A percentile compares a stretch with the other conserved stretches of the same genome.
Conservation (phyloP, 2,329 filamentous ascomycete genomes). For the Aspergillus sp. region DNA sequence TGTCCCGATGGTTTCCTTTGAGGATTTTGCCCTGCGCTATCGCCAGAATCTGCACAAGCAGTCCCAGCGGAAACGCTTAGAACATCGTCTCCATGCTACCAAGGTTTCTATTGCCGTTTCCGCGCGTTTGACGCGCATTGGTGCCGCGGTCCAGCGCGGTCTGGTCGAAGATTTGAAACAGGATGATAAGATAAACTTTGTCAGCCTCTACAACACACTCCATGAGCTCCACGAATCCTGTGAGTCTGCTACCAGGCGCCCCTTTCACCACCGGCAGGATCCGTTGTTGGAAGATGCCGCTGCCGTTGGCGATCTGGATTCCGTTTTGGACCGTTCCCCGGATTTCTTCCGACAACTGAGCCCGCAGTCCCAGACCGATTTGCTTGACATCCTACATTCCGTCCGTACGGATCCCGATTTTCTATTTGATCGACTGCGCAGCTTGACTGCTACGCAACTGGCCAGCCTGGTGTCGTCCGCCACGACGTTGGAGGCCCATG, state of each 20-base stretch:
- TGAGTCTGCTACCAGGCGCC: slow-evolving; percentile 26
- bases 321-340: slow-evolving; percentile 23
- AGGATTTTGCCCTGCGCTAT: slow-evolving; percentile 38
- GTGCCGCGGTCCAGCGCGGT: slow-evolving; percentile 36
- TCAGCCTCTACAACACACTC: slow-evolving; percentile 38
- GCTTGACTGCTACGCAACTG: slow-evolving; percentile 68
- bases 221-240: slow-evolving; percentile 40
- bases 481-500: slow-evolving; percentile 70
- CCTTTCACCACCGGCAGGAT: slow-evolving; percentile 30
- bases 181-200: slow-evolving; percentile 40
- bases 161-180: slow-evolving; percentile 41
- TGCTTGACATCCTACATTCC: slow-evolving; percentile 72
- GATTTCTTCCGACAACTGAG: slow-evolving; percentile 60
- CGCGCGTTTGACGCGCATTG: slow-evolving; percentile 36
- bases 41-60: slow-evolving; percentile 38
- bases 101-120: slow-evolving; percentile 39
- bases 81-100: slow-evolving; percentile 34
- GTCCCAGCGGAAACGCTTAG: slow-evolving; percentile 33
- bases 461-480: slow-evolving; percentile 70
- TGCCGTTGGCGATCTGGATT: slow-evolving; percentile 29
- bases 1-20: slow-evolving; percentile 30
- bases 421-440: slow-evolving; percentile 72
- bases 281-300: slow-evolving; percentile 25
- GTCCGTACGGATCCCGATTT: slow-evolving; percentile 84
- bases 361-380: slow-evolving; percentile 63